Conservation (phyloP, 495 filamentous ascomycete genomes). For the Xylaria sp. region DNA sequence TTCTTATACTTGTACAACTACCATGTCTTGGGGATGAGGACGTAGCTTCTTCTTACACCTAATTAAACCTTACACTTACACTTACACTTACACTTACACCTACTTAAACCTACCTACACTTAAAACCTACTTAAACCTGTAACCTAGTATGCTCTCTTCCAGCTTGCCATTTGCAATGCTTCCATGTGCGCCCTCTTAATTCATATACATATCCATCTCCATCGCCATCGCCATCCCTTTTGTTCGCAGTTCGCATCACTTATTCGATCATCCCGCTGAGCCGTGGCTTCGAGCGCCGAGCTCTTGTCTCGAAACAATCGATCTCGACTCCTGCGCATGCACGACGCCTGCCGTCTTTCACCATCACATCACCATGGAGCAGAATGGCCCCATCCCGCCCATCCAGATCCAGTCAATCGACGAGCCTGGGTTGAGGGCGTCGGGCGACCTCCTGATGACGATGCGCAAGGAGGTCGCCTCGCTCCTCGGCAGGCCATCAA, state of each 20-base stretch:
- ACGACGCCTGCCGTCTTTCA: background rate
- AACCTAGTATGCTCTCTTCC: background rate
- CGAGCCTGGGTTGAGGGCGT: constrained; percentile 70
- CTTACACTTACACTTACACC: no score
- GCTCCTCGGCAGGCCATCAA: constrained; percentile 71
- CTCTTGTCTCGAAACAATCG: background rate
- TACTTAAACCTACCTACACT: no score
- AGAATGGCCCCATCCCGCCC: constrained; percentile 20
- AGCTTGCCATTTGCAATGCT: background rate
- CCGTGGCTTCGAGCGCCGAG: background rate
- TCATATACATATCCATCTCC: background rate
- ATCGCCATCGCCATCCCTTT: no score
- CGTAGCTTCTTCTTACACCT: background rate
- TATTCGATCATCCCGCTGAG: background rate
- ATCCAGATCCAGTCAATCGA: constrained; percentile 51
- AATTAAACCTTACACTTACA: no score
- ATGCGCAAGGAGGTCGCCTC: constrained; percentile 77
- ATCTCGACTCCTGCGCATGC: background rate
- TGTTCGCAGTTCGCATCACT: no score
- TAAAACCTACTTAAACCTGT: no score
- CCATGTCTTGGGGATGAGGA: background rate
- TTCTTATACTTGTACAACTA: background rate
- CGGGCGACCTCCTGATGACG: constrained; percentile 59
- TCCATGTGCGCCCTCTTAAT: background rate
- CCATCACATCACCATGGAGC: no score